Base-by-base conservation (phyloP, 805 yeast genomes). In the Sugiyamaella lignohabitans region DNA sequence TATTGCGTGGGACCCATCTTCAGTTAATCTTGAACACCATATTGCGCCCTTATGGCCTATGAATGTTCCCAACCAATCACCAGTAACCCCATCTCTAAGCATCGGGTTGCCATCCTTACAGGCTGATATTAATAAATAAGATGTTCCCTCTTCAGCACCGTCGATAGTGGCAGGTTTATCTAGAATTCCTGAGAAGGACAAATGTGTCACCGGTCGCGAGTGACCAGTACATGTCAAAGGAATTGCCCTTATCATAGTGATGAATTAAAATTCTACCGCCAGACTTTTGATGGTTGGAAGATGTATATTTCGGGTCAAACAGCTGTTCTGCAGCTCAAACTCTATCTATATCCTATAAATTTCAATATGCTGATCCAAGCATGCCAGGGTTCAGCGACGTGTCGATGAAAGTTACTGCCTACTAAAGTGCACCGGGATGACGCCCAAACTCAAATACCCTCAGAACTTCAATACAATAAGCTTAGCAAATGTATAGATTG, bases 161-260 rank as follows among this genome's bases (percentile, higher is more conserved):
- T 43, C 24, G 44, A 48, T n/a, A 38, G 47, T 21, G 11, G 23
- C 17, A 21, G 41, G 23, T 5, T 5, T 51, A 17, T 41, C 48
- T 30, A 50, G 45, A 4, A 52, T 20, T 2, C 54, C 55, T 14
- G 61, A 58, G 44, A 60, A 63, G 21, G 55, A 42, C 32, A 63
- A 49, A 45, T 63, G 61, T 1, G 67, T 61, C 18, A 63, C 66
- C 2, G 67, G 67, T 18, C 67, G 53, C 17, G 65, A 59, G 42
- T 63, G 67, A 41, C 67, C 67, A 18, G 66, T 61, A 45, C 67
- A 63, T 17, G 65, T 63, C 39, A 63, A 47, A 24, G 67, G 67
- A 22, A 58, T 44, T 16, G 59, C 59, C 44, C 55, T 58, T 38
- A 52, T 52, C 55, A 52, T 51, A 19, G 16, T n/a, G n/a, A n/a